Evolutionary conservation across 2,329 filamentous ascomycete species (phyloP).

Genomic region (Fusarium metavorans): DNA sequence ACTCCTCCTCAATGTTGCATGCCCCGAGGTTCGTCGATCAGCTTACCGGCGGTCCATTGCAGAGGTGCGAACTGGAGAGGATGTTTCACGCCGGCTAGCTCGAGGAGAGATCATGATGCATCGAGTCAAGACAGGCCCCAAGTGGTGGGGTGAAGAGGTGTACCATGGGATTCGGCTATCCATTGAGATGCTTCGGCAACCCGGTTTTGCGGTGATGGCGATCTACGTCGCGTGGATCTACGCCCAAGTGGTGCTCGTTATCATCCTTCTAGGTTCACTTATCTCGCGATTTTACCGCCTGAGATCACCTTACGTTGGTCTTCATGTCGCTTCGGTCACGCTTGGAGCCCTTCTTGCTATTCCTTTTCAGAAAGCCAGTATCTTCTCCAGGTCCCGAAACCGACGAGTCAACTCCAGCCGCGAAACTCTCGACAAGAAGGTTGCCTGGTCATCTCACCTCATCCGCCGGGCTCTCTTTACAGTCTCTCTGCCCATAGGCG

Average conservation of each 20-base stretch:
- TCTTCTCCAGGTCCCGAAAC: constrained; percentile 74
- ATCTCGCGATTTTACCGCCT: constrained; percentile 76
- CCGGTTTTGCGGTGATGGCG: constrained; percentile 78
- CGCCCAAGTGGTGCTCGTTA: constrained; percentile 78
- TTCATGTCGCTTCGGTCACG: constrained; percentile 74
- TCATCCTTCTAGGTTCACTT: constrained; percentile 79
- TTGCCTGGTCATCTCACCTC: constrained; percentile 80
- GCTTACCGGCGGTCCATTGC: constrained; percentile 76
- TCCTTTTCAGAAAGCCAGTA: constrained; percentile 78
- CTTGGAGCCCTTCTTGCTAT: constrained; percentile 77
- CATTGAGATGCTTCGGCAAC: constrained; percentile 77
- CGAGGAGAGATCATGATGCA: constrained; percentile 84
- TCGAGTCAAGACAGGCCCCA: constrained; percentile 76
- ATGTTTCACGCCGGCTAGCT: constrained; percentile 70
- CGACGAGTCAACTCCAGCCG: constrained; percentile 71
- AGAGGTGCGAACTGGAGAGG: constrained; percentile 68
- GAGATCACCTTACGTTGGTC: constrained; percentile 73
- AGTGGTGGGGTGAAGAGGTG: constrained; percentile 82
- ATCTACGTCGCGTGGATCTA: constrained; percentile 85
- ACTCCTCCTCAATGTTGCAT: constrained; percentile 76
- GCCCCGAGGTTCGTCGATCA: constrained; percentile 78
- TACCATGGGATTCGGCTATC: constrained; percentile 76
- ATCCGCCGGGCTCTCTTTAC: constrained; percentile 76
- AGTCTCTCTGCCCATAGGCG: constrained; percentile 73
- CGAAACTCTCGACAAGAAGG: constrained; percentile 72